Evolutionary conservation across 352 stramenopile species (phyloP), one percentile per base, ranked within the genome.

Genomic region (Pythium phragmiticola): DNA sequence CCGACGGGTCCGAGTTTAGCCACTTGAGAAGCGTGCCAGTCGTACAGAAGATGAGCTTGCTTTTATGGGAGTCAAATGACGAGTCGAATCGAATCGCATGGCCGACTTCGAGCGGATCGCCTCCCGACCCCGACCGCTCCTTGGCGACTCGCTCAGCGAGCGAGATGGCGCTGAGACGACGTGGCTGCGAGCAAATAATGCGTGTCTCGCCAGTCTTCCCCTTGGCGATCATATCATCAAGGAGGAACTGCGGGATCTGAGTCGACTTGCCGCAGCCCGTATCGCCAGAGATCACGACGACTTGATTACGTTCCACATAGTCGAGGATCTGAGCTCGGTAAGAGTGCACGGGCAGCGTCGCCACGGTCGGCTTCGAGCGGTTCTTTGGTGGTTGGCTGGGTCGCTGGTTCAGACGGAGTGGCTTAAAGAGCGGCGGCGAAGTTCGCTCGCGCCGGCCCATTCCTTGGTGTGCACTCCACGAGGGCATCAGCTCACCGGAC

Each of bases 41-140:
- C n/a, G 97, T 99, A 68, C 92, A 98, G 73, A 99, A 99, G 30
- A 99, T 86, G 9, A 99, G 78, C 23, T 96, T 88, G 37, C 95
- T 98, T 39, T 87, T 72, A 28, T 88, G 57, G 7, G 78, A 65
- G 49, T 88, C 84, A 56, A 84, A 84, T 14, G 78, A 83, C 43
- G 78, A 85, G 68, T 98, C 94, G 26, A 98, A 88, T 0, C 95
- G 85, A 49, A 99, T 97, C 0, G 86, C 82, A 69, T 98, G 96
- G n/a, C 94, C 94, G 9, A 98, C 82, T 52, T 93, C 79, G 21
- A 87, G 75, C 16, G 82, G 74, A 34, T 86, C 75, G 43, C 89
- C 79, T 45, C 74, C 80, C 7, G 64, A 34, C 2, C 46, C 58
- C 30, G 52, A 58, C 13, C 94, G 82, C 72, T 98, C 94, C 21